Evolutionary conservation across 2,329 filamentous ascomycete genomes (phyloP).

Genomic region (Triangularia verruculosa): DNA sequence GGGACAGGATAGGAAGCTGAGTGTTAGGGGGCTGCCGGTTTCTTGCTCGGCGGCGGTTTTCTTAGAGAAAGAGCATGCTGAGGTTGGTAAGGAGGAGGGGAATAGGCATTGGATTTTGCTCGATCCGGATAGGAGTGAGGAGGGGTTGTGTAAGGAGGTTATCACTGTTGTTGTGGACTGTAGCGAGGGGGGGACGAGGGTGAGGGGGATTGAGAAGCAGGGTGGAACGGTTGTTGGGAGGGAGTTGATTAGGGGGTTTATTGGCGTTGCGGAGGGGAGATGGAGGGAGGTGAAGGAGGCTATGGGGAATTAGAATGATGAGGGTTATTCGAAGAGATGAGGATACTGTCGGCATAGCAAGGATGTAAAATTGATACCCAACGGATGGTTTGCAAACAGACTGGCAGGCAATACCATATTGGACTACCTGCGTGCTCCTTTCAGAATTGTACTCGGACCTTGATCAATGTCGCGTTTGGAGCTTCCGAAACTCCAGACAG

Average conservation of each 20-base stretch:
- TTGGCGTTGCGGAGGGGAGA: constrained; percentile 57
- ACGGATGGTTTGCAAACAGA: neutral
- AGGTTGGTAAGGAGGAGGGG: constrained; percentile 29
- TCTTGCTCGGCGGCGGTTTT: constrained; percentile 79
- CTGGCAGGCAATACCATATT: neutral
- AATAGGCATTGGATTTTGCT: constrained; percentile 71
- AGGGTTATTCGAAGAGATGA: neutral
- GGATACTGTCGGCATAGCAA: neutral
- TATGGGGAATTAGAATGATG: constrained; percentile 25
- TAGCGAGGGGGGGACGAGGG: constrained; percentile 48
- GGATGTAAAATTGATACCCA: constrained; percentile 12
- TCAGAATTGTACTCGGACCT: too few species aligned
- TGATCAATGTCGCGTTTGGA: too few species aligned
- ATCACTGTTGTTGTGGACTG: constrained; percentile 77
- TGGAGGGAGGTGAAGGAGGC: constrained; percentile 58
- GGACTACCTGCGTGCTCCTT: too few species aligned
- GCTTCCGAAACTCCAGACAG: too few species aligned
- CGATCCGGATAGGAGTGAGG: constrained; percentile 89
- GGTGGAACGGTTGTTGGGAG: constrained; percentile 71
- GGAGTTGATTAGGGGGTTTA: constrained; percentile 58
- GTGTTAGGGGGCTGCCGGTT: constrained; percentile 65
- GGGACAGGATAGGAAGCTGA: constrained; percentile 53
- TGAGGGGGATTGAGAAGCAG: constrained; percentile 76
- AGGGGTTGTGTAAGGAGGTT: constrained; percentile 77
- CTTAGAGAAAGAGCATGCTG: constrained; percentile 56